These are phyloP conservation scores for Salix dunnii DNA, from an alignment of 345 rosid species.

Conservation along the genomic window DNA sequence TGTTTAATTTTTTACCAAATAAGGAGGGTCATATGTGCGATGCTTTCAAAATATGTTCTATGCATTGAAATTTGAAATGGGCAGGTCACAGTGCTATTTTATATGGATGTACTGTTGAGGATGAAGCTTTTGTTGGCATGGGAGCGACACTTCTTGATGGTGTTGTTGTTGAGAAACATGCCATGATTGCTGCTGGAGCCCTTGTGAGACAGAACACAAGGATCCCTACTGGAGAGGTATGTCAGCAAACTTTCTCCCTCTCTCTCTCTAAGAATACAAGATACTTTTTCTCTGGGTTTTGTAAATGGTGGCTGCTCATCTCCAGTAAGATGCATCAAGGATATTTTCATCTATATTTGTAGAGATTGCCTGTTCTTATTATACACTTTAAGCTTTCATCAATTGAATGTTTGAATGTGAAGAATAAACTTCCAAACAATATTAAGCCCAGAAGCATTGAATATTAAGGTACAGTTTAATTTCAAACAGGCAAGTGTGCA, in stretches of 20 bases:
- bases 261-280: neutral
- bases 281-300: neutral
- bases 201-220: conserved; percentile 88
- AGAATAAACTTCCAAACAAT: neutral
- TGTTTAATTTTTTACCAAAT: neutral
- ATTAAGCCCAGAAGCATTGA: neutral
- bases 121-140: conserved; percentile 88
- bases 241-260: neutral
- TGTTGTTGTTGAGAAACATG: conserved; percentile 80
- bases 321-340: neutral
- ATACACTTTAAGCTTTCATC: neutral
- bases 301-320: too few relatives aligned
- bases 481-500: too few relatives aligned
- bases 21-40: neutral
- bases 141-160: conserved; percentile 92
- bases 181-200: conserved; percentile 95
- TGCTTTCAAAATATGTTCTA: neutral
- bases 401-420: neutral
- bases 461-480: too few relatives aligned
- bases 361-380: neutral
- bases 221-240: conserved; percentile 89
- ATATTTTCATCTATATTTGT: neutral
- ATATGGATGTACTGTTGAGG: conserved; percentile 95
- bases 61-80: conserved; percentile 24
- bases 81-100: conserved; percentile 94